These are phyloP conservation scores for Dalbergia cultrata DNA, from an alignment of 306 rosid genomes.

Conservation along the genomic window DNA sequence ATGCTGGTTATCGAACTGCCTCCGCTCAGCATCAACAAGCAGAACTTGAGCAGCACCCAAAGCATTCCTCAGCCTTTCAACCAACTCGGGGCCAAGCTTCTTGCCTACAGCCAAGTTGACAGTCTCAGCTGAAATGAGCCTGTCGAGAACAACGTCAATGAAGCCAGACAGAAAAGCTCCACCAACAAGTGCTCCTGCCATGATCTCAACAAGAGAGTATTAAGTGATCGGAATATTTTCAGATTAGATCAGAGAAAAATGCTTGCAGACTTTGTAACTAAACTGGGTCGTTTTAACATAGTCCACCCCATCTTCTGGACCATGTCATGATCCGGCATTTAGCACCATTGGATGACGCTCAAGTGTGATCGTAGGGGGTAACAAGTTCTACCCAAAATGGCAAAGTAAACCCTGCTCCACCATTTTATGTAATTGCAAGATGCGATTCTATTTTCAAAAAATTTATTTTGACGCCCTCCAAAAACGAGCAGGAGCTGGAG, in stretches of 20 bases:
- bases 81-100: not conserved
- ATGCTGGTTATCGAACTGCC: not conserved
- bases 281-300: no score
- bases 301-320: no score
- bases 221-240: not conserved
- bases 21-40: not conserved
- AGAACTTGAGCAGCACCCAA: not conserved
- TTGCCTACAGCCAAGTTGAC: not conserved
- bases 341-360: no score
- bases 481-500: no score
- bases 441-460: no score
- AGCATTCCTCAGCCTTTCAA: not conserved
- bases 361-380: no score
- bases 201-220: not conserved
- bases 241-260: not conserved
- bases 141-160: not conserved
- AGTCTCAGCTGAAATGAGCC: not conserved
- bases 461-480: no score
- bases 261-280: no score
- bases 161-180: not conserved
- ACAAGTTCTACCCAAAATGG: no score
- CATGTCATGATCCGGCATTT: no score
- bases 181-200: not conserved
- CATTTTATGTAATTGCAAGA: no score
- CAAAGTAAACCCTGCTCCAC: no score